phyloP scores from a whole-genome alignment of 805 yeast genomes.

The Candida suzukii region DNA sequence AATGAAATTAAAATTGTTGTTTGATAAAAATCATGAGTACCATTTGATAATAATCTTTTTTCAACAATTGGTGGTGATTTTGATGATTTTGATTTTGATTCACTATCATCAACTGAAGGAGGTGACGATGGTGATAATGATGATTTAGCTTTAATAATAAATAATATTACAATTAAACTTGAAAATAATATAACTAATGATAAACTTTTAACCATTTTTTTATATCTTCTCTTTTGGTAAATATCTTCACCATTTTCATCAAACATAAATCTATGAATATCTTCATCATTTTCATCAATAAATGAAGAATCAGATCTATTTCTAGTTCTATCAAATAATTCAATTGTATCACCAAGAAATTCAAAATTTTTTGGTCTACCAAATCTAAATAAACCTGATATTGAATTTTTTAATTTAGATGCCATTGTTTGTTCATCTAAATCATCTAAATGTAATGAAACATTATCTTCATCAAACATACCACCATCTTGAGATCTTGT shows the following conservation, averaged over 20 bases:
- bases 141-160: neutral
- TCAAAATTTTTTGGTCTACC: neutral
- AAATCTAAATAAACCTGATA: neutral
- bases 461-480: constrained; percentile 8
- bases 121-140: neutral
- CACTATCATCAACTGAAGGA: neutral
- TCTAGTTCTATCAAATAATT: constrained; percentile 9
- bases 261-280: neutral
- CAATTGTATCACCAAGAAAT: constrained; percentile 4
- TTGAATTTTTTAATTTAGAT: neutral
- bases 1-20: constrained; percentile 75
- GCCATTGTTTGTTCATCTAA: neutral
- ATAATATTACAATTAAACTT: constrained; percentile 3
- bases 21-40: constrained; percentile 66
- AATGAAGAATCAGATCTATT: constrained; percentile 13
- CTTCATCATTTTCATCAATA: constrained; percentile 1
- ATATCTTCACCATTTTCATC: constrained; percentile 1
- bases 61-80: neutral
- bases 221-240: constrained; percentile 3
- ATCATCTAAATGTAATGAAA: constrained; percentile 8
- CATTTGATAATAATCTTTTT: constrained; percentile 37
- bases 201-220: constrained; percentile 6
- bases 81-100: constrained; percentile 1
- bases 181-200: constrained; percentile 4
- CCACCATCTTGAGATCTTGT: constrained; percentile 2